A percentile compares a stretch with the other conserved stretches of the same genome.
Conservation (phyloP, 2,329 filamentous ascomycete genomes). For the Fusarium hostae region DNA sequence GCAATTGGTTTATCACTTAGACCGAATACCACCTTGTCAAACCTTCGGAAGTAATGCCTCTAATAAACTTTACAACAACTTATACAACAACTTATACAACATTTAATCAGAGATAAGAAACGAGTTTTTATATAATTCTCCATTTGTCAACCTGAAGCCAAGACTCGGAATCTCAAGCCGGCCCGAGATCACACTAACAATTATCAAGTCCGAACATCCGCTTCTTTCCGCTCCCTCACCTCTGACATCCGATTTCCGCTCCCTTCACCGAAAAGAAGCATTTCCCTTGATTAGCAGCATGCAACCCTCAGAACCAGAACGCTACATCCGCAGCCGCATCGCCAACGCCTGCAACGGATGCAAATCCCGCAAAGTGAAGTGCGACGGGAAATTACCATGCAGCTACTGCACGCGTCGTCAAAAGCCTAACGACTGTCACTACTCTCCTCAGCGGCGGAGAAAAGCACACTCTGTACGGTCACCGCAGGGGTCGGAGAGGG, state of each 20-base stretch:
- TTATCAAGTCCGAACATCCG: slow-evolving; percentile 27
- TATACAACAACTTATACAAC: no score
- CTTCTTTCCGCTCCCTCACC: slow-evolving; percentile 18
- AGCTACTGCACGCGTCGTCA: slow-evolving; percentile 60
- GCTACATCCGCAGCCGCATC: slow-evolving; percentile 56
- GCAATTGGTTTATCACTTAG: neutral
- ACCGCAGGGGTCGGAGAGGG: slow-evolving; percentile 35
- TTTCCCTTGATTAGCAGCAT: no score
- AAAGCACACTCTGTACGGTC: slow-evolving; percentile 37
- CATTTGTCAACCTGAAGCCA: neutral
- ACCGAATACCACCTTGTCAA: neutral
- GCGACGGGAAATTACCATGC: slow-evolving; percentile 65
- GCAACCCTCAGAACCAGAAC: slow-evolving; percentile 36
- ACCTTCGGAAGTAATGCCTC: neutral
- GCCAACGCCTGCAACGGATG: slow-evolving; percentile 66
- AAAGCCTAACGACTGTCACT: slow-evolving; percentile 58
- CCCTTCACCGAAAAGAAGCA: slow-evolving; percentile 30
- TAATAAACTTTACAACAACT: neutral
- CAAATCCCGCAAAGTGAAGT: slow-evolving; percentile 66
- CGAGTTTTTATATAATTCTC: neutral
- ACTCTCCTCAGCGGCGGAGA: slow-evolving; percentile 58
- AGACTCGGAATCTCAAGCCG: slow-evolving; percentile 16
- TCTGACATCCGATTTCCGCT: slow-evolving; percentile 27
- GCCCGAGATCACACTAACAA: slow-evolving; percentile 37
- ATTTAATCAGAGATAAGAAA: no score